These are phyloP conservation scores for Vigna radiata DNA, from an alignment of 306 rosid species.

Conservation along the genomic window DNA sequence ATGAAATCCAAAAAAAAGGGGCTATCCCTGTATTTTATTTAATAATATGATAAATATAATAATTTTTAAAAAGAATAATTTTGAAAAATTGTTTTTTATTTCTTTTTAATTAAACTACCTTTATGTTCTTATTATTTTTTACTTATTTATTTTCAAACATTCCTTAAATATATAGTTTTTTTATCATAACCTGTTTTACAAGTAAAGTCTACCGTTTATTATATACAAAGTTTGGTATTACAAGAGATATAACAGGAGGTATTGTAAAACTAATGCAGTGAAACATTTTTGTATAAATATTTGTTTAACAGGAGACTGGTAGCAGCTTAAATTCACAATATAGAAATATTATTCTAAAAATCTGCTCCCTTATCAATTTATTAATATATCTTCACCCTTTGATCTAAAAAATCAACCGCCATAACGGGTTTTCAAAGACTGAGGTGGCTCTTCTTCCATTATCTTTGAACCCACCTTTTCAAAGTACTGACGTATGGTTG, in stretches of 20 bases:
- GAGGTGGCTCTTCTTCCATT: constrained; percentile 56
- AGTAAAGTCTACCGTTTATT: background rate
- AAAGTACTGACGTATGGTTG: constrained; percentile 54
- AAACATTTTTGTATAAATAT: background rate
- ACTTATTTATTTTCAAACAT: too few relatives aligned
- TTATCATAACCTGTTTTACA: background rate
- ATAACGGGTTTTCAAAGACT: constrained; percentile 52
- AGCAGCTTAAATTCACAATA: background rate
- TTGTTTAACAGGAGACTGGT: background rate
- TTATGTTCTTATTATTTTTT: too few relatives aligned
- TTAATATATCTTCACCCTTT: background rate
- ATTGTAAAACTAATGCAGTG: background rate
- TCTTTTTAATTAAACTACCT: background rate
- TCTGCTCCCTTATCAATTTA: background rate
- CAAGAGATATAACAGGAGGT: background rate
- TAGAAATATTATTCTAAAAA: background rate
- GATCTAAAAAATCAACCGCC: constrained; percentile 42
- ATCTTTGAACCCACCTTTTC: constrained; percentile 45
- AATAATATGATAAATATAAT: too few relatives aligned
- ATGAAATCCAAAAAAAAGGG: too few relatives aligned
- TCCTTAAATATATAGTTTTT: background rate
- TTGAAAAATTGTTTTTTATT: too few relatives aligned
- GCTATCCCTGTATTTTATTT: too few relatives aligned
- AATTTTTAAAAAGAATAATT: too few relatives aligned
- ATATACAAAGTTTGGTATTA: background rate